Base-by-base conservation (phyloP, 2,329 filamentous ascomycete genomes). In the Trichoderma sp. region DNA sequence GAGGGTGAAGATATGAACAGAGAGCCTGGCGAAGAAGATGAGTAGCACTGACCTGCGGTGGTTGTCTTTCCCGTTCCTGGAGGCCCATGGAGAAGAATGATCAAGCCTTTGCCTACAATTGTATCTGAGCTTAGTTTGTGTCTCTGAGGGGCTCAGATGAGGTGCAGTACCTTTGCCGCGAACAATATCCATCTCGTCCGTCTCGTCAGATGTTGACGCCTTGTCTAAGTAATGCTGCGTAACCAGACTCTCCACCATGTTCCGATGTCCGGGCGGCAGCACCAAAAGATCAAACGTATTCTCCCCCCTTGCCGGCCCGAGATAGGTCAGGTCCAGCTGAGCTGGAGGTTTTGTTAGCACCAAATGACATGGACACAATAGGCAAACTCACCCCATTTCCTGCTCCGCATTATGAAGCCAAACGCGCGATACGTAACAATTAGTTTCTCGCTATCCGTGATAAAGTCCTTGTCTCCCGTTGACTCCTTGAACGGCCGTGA, bases 341-440 rank as follows among this genome's bases (percentile, higher is more conserved):
- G 60, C 60, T 58, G 16, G 71, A n/a, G n/a, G n/a, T n/a, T n/a
- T n/a, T n/a, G n/a, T n/a, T n/a, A n/a, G n/a, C n/a, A n/a, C n/a
- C n/a, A n/a, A n/a, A n/a, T n/a, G n/a, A n/a, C n/a, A n/a, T n/a
- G n/a, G n/a, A n/a, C n/a, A n/a, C n/a, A n/a, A n/a, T n/a, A n/a
- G n/a, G n/a, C n/a, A n/a, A 18, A 28, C 75, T 70, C 66, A 77
- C 77, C 75, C 79, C 77, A 80, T 71, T 74, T 78, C 0, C 78
- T 72, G 32, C 66, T 77, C 0, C 78, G 74, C 0, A 81, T 67
- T 0, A 79, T 70, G 28, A 78, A 80, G 0, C 74, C 79, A 70
- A 77, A 79, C 0, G 79, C 77, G 0, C 76, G 71, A n/a, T 76
- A 73, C 1, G 74, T 72, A 74, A 80, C 78, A 30, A 80, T 75